Conservation (phyloP, 2,329 filamentous ascomycete species). For the Neocucurbitaria cava region DNA sequence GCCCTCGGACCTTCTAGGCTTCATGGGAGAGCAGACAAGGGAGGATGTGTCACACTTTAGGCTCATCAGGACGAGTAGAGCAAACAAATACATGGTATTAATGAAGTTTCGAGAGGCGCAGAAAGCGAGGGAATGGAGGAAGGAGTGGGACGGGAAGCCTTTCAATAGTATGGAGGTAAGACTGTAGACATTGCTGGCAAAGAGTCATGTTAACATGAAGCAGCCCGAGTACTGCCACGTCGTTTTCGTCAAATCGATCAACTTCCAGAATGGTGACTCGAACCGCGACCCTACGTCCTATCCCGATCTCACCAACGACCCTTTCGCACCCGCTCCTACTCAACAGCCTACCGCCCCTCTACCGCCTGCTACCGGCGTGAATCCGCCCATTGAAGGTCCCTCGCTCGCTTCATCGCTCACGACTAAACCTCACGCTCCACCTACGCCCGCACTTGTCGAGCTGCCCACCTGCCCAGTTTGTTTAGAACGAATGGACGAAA, state of each 20-base stretch:
- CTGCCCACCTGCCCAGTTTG: conserved; percentile 96
- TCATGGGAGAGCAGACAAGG: conserved; percentile 86
- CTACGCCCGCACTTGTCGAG: conserved; percentile 85
- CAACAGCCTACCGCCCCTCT: conserved; percentile 45
- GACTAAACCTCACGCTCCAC: conserved; percentile 70
- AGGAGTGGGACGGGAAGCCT: conserved; percentile 87
- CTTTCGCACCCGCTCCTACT: conserved; percentile 65
- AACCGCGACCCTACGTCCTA: conserved; percentile 58
- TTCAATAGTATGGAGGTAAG: conserved; percentile 90
- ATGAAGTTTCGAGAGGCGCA: conserved; percentile 86
- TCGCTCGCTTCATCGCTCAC: conserved; percentile 56
- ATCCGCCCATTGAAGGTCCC: conserved; percentile 42
- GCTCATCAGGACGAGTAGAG: conserved; percentile 86
- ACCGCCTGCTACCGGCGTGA: conserved; percentile 37
- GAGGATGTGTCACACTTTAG: conserved; percentile 90
- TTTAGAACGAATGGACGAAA: conserved; percentile 97
- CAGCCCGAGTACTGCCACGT: conserved; percentile 93
- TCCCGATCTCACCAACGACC: conserved; percentile 68
- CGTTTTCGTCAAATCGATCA: conserved; percentile 91
- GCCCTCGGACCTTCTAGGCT: conserved; percentile 87
- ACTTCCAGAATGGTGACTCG: conserved; percentile 71
- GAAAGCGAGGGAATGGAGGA: conserved; percentile 79
- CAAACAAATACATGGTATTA: conserved; percentile 92
- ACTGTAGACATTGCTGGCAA: conserved; percentile 5
- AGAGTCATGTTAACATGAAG: conserved; percentile 13